Evolutionary conservation across 208 protist genomes (phyloP).

Genomic region (Acanthamoeba healyi): DNA sequence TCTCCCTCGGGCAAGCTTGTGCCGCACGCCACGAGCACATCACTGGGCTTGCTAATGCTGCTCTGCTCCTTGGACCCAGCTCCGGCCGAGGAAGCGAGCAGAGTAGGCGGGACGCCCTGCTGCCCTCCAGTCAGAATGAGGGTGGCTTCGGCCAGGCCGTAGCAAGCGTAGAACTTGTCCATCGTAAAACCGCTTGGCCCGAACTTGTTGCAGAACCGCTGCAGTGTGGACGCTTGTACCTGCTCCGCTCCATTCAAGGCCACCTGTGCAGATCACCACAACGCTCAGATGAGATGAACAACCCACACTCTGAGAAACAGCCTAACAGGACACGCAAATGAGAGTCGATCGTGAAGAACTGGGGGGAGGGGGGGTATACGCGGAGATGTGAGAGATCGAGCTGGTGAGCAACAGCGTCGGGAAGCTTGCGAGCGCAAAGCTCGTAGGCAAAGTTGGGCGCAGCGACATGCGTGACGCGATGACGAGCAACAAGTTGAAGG

Average conservation of each 20-base stretch:
- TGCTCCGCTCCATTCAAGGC: constrained; percentile 49
- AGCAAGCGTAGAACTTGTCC: constrained; percentile 54
- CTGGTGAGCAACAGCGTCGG: background rate
- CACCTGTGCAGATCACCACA: constrained; percentile 4
- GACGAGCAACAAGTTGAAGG: background rate
- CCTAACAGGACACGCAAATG: no score
- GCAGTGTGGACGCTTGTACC: background rate
- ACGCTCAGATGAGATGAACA: no score
- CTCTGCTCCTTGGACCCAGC: background rate
- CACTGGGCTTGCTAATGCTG: background rate
- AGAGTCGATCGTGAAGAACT: no score
- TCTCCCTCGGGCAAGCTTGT: constrained; percentile 29
- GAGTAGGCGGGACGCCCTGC: constrained; percentile 6
- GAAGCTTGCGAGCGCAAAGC: constrained; percentile 22
- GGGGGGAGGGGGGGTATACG: background rate
- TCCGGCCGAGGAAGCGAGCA: background rate
- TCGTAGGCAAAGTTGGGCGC: constrained; percentile 62
- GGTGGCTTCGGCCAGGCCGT: constrained; percentile 61
- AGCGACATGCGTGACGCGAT: constrained; percentile 48
- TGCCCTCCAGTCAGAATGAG: constrained; percentile 16
- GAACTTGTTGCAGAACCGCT: constrained; percentile 31
- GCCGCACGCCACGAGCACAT: constrained; percentile 25
- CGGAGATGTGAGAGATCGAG: background rate
- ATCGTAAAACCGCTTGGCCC: constrained; percentile 21
- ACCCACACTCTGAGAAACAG: no score